Evolutionary conservation across 2,329 filamentous ascomycete genomes (phyloP), one percentile per base, ranked within the genome.

Genomic region (Fusarium floridanum): DNA sequence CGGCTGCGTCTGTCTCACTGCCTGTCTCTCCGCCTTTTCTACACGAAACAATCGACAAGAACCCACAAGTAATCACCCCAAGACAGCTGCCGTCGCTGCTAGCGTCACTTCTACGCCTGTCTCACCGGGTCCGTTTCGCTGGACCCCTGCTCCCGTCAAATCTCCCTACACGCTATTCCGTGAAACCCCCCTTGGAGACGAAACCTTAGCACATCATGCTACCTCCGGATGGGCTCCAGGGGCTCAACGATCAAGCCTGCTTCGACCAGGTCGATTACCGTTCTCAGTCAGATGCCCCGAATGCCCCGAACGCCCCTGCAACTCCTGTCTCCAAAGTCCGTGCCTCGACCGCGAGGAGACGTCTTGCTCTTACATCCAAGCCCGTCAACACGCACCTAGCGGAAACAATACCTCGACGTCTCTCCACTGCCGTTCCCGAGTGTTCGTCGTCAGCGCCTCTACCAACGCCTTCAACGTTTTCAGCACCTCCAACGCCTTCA

Each of bases 121-220:
- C 48, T 61, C 65, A 72, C 70, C 27, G 56, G 70, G 48, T 71
- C 73, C 64, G 70, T 67, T 71, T 73, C 63, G 66, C 71, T 75
- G 39, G 73, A 76, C 68, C 73, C 73, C 70, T 74, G 73, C 61
- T 71, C 48, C 57, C 64, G 41, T 66, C 70, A 76, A 75, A 75
- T 75, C 73, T 75, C 73, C 73, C 64, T 67, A 67, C 48, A 56
- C 67, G 61, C 53, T 61, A 43, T 68, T 69, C 73, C 50, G 50
- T 55, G 50, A 55, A 55, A 55, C 50, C 50, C 73, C 73, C 73
- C 22, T 74, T 69, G 73, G 66, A 71, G 68, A 66, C 75, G 72
- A 79, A 78, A 79, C 76, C 64, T 76, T 77, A 77, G 77, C 70
- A 63, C 67, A 75, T 76, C 73, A 81, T 81, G 80, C 77, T 78